Base-by-base conservation (phyloP, 805 yeast genomes). In the Nakazawaea ernobii region DNA sequence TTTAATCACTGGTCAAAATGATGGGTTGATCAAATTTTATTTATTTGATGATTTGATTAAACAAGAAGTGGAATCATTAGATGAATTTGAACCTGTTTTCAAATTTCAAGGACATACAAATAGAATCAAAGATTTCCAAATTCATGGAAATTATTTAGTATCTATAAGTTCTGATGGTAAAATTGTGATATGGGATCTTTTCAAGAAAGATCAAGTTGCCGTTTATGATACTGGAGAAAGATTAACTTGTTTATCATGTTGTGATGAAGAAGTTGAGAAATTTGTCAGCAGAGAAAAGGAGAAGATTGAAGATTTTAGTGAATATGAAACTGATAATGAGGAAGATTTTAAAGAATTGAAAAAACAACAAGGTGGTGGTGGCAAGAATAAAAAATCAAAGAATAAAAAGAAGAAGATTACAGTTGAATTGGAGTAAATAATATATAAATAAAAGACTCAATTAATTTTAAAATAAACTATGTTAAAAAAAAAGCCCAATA, bases 161-260 rank as follows among this genome's bases (percentile, higher is more conserved):
- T 84, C 96, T 2, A 87, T 90, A 10, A 87, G 97, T 0, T 87
- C 97, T 0, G 98, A 92, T 64, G 98, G 98, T 26, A 86, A 79
- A 58, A 84, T 92, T 45, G 95, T 94, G 7, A 86, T 92, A 2
- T 92, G 97, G 97, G 85, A 91, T 60, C 67, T 84, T 60, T 61
- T 67, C 1, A 58, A 69, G 2, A 74, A 75, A 56, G 95, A 87
- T 57, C 96, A 90, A 63, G 76, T 90, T 24, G 97, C 97, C 0
- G 94, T 89, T 3, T 92, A 90, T 62, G 88, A 84, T 53, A 77
- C 92, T 17, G 95, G 95, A 10, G 98, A 94, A 66, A 75, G 99
- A 59, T 74, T 94, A 52, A 92, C 88, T 63, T 92, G 97, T 67
- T 82, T 90, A 20, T 76, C 84, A 11, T 75, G 86, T 2, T 79